Percentiles rank a stretch among this genome's conserved stretches.
Evolutionary conservation across 148 eudicot species (phyloP).

Genomic region (Chenopodium berlandieri): DNA sequence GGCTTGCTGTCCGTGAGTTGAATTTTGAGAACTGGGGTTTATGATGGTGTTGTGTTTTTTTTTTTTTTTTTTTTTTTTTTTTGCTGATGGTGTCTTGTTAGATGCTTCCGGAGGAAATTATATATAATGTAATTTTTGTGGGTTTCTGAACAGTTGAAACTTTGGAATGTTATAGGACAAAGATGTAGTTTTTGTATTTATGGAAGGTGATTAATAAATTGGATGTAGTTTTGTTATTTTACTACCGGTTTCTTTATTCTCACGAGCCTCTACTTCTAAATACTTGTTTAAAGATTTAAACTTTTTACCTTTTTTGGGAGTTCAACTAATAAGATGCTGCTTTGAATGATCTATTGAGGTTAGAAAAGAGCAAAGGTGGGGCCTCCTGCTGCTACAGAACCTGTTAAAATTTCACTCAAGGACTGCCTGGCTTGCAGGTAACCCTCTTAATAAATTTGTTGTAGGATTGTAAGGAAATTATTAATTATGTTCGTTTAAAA

Average conservation of each 20-base stretch:
- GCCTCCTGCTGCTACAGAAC: constrained; percentile 46
- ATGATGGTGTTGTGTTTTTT: neutral
- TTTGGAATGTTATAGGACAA: neutral
- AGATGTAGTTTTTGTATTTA: neutral
- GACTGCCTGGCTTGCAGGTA: constrained; percentile 99
- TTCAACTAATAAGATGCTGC: constrained; percentile 4
- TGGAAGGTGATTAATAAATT: neutral
- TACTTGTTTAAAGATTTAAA: neutral
- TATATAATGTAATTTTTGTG: neutral
- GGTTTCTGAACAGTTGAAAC: neutral
- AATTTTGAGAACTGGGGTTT: neutral
- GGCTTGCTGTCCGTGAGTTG: neutral
- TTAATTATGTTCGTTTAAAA: neutral
- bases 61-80: no score
- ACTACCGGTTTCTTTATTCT: neutral
- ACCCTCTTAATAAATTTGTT: neutral
- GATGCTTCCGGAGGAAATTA: neutral
- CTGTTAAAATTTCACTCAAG: constrained; percentile 90
- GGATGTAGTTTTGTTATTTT: neutral
- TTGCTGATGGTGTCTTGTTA: neutral
- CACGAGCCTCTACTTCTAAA: neutral
- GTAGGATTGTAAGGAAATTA: neutral
- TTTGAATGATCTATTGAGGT: constrained; percentile 14
- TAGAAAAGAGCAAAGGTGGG: constrained; percentile 40
- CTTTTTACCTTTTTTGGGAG: neutral